Base-by-base conservation (phyloP, 2,329 filamentous ascomycete genomes). In the Aspergillus pseudoterreus region DNA sequence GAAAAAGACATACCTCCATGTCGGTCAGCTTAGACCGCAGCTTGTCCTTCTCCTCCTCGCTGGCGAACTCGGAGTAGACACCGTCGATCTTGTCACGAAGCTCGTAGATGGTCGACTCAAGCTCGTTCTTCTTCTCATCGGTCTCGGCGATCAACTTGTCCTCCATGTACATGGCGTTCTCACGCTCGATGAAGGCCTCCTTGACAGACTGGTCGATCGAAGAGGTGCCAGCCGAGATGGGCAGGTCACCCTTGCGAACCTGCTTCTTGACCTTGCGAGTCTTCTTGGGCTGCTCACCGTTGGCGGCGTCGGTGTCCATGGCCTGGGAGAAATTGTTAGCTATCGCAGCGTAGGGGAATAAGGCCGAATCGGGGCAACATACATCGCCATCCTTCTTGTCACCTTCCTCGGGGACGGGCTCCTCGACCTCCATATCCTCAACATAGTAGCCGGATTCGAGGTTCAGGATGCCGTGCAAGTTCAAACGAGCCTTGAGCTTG, bases 81-180 rank as follows among this genome's bases (percentile, higher is more conserved):
- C 95, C 91, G 61, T 96, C 90, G 47, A 97, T 83, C 84, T 96
- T 96, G 76, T 90, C 90, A 64, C 92, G 88, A 70, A 96, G 82
- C 67, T 97, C 92, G 77, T 99, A 99, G 76, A 97, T 96, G 77
- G 87, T 95, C 21, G 90, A 86, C 81, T 99, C 94, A 49, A 99
- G 88, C 77, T 97, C 92, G 79, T 99, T 99, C 90, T 97, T 99
- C 85, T 95, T 95, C 80, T 97, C 91, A 71, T 97, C 94, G 35
- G 94, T 99, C 73, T 97, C 94, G 63, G 89, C 90, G 51, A 99
- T 92, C 52, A 97, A 86, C 83, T 97, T 99, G 78, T 99, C 94
- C 75, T 96, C 91, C 84, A 95, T 92, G 63, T 91, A 84, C 94
- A 99, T 97, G 63, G 85, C 71, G 61, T 85, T 82, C 78, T 99